Percentiles rank a stretch among this genome's conserved stretches.
These are phyloP conservation scores for Fraxinus dipetala DNA, from an alignment of 305 asterid genomes.

Conservation along the genomic window DNA sequence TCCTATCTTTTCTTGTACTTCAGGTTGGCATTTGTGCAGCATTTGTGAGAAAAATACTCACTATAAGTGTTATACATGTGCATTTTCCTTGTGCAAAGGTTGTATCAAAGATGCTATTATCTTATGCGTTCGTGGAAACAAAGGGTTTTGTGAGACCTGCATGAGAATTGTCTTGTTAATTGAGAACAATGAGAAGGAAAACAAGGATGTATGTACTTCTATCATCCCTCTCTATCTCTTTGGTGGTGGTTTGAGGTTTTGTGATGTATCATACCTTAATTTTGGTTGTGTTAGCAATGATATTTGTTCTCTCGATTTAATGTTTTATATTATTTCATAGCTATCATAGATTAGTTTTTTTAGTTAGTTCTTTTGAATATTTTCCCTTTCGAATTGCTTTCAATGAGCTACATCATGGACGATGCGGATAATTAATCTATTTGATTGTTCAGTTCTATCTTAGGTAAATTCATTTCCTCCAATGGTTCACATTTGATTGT, in stretches of 20 bases:
- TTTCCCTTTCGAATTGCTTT: conserved; percentile 1
- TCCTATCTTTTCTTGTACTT: conserved; percentile 29
- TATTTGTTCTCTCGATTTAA: neutral
- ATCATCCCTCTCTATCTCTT: conserved; percentile 5
- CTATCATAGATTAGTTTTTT: neutral
- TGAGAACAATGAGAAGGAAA: conserved; percentile 59
- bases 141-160: conserved; percentile 95
- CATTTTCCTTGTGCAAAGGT: conserved; percentile 89
- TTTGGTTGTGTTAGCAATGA: conserved; percentile 14
- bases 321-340: neutral
- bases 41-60: conserved; percentile 86
- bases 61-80: conserved; percentile 87
- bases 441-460: neutral
- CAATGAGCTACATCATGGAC: neutral
- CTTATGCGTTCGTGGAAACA: conserved; percentile 79
- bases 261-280: conserved; percentile 18
- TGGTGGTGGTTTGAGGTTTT: neutral
- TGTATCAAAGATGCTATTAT: conserved; percentile 65
- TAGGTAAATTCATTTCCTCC: neutral
- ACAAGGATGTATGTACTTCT: conserved; percentile 50
- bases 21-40: conserved; percentile 99
- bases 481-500: neutral
- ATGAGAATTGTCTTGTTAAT: conserved; percentile 67
- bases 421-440: neutral
- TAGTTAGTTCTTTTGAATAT: neutral